phyloP scores from a whole-genome alignment of 768 basidiomycete species.

The Lactarius quietus region DNA sequence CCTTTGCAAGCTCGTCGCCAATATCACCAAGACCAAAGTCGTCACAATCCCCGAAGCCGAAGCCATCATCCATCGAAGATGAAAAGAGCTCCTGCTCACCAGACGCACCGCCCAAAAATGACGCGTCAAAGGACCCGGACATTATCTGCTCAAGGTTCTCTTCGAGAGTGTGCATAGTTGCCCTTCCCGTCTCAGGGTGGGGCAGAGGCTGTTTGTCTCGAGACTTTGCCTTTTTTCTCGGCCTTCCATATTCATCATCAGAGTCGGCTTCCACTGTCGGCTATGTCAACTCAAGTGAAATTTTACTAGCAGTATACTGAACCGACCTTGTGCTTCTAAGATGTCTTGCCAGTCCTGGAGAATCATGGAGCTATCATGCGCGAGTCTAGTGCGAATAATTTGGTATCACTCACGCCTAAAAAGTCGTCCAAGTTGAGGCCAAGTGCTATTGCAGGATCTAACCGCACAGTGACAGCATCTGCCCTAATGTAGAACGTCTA shows the following conservation, averaged over 20 bases:
- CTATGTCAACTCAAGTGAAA: neutral
- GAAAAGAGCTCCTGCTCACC: constrained; percentile 45
- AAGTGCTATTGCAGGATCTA: constrained; percentile 28
- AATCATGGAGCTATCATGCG: neutral
- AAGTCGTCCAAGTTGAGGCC: constrained; percentile 30
- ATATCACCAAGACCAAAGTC: constrained; percentile 56
- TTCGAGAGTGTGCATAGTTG: constrained; percentile 59
- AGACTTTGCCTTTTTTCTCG: constrained; percentile 31
- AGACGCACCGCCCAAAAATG: constrained; percentile 42
- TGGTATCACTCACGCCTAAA: constrained; percentile 20
- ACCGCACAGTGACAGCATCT: constrained; percentile 34
- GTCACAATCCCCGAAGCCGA: constrained; percentile 44
- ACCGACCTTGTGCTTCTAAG: constrained; percentile 18
- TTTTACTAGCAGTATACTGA: neutral
- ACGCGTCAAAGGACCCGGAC: constrained; percentile 61
- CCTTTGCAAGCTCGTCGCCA: constrained; percentile 70
- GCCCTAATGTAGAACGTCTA: constrained; percentile 26
- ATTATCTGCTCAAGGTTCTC: constrained; percentile 69
- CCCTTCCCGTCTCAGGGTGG: constrained; percentile 45
- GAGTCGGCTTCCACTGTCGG: constrained; percentile 33
- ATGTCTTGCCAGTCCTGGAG: constrained; percentile 23
- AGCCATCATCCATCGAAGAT: constrained; percentile 49
- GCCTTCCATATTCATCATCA: constrained; percentile 49
- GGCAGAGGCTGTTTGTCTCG: constrained; percentile 32
- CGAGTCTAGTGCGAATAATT: neutral